phyloP scores from a whole-genome alignment of 2,329 filamentous ascomycete genomes.

The Xylaria multiplex region DNA sequence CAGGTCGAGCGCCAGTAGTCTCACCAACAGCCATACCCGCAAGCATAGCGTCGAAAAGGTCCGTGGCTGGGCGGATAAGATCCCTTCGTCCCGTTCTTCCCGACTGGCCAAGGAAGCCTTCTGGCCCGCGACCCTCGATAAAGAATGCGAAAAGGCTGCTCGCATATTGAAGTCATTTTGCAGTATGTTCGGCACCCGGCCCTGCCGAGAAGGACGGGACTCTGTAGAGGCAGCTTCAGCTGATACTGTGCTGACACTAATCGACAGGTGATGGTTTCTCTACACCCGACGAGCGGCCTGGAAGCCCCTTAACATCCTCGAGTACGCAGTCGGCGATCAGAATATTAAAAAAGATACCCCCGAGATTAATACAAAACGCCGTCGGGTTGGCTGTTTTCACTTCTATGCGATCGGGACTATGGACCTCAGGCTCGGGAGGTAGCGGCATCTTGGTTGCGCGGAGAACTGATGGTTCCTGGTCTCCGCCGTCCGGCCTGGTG shows the following conservation, averaged over 20 bases:
- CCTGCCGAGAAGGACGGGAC: conserved; percentile 35
- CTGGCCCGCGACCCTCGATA: conserved; percentile 86
- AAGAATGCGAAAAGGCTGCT: conserved; percentile 91
- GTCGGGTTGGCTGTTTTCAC: conserved; percentile 94
- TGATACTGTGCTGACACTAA: conserved; percentile 29
- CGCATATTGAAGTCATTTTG: conserved; percentile 91
- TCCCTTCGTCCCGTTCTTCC: conserved; percentile 66
- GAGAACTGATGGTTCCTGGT: conserved; percentile 88
- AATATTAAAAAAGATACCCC: conserved; percentile 82
- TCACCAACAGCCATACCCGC: conserved; percentile 48
- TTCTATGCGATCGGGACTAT: conserved; percentile 91
- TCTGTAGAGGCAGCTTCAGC: conserved; percentile 27
- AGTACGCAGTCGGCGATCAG: conserved; percentile 62
- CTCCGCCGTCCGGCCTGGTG: conserved; percentile 88
- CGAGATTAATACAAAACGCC: conserved; percentile 85
- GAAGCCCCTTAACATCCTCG: conserved; percentile 46
- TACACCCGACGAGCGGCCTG: conserved; percentile 54
- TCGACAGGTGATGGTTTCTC: conserved; percentile 65
- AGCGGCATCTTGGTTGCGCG: conserved; percentile 87
- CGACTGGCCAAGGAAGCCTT: conserved; percentile 78
- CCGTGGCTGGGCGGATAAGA: conserved; percentile 58
- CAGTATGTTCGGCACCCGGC: conserved; percentile 63
- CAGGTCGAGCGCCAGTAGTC: conserved; percentile 51
- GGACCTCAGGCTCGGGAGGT: conserved; percentile 90
- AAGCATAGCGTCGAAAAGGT: conserved; percentile 51